phyloP scores from a whole-genome alignment of 1,139 yeast genomes.

The Suhomyces kunorum region DNA sequence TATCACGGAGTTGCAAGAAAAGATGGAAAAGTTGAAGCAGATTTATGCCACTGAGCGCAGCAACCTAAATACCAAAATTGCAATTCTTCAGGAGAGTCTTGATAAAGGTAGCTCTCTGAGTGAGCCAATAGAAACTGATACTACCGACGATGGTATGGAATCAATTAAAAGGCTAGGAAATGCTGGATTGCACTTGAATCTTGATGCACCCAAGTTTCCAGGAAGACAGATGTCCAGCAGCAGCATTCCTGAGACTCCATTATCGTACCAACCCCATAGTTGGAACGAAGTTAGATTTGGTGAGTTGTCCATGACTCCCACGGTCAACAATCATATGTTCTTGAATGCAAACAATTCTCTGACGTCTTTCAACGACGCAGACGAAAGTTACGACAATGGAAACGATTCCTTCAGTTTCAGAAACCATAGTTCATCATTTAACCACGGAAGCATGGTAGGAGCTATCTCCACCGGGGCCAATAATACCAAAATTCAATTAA shows the following conservation, averaged over 20 bases:
- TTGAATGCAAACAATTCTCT: slow-evolving; percentile 15
- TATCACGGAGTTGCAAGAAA: slow-evolving; percentile 29
- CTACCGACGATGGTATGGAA: slow-evolving; percentile 1
- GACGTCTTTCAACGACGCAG: slow-evolving; percentile 11
- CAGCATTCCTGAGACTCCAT: slow-evolving; percentile 11
- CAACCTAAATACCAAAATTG: slow-evolving; percentile 30
- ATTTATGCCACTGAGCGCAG: slow-evolving; percentile 36
- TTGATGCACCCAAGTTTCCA: slow-evolving; percentile 16
- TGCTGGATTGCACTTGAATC: slow-evolving; percentile 19
- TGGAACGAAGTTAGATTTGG: slow-evolving; percentile 32
- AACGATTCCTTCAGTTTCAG: slow-evolving; percentile 6
- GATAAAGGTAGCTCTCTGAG: slow-evolving; percentile 1
- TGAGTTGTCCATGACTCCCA: slow-evolving; percentile 28
- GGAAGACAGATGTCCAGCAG: slow-evolving; percentile 9
- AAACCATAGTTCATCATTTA: slow-evolving; percentile 7
- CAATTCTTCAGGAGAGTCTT: slow-evolving; percentile 25
- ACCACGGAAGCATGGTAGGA: slow-evolving; percentile 16
- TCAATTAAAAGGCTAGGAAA: slow-evolving; percentile 6
- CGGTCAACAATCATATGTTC: slow-evolving; percentile 26
- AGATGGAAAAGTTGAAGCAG: slow-evolving; percentile 31
- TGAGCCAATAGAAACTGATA: neutral
- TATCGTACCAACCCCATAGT: slow-evolving; percentile 5
- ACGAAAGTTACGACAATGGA: slow-evolving; percentile 8
- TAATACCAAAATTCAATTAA: slow-evolving; percentile 52
- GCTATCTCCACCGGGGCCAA: slow-evolving; percentile 19